These are phyloP conservation scores for Mycena chlorophos DNA, from an alignment of 768 basidiomycete genomes.

Conservation along the genomic window DNA sequence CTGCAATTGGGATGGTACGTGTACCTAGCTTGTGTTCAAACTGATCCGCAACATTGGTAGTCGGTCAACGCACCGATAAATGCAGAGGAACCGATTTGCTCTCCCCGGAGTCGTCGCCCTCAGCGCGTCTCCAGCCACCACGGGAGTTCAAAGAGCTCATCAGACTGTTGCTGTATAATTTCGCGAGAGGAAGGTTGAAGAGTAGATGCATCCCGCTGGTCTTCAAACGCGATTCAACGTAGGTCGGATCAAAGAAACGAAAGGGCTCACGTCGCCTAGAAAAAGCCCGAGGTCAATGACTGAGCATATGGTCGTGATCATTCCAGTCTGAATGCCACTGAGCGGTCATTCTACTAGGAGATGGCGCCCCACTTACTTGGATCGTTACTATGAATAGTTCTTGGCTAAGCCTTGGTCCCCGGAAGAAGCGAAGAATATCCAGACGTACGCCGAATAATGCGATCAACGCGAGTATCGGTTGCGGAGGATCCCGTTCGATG, in stretches of 20 bases:
- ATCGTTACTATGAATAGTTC: constrained; percentile 36
- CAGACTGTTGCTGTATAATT: constrained; percentile 40
- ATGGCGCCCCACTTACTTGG: constrained; percentile 22
- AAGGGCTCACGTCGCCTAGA: constrained; percentile 25
- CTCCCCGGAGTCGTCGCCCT: constrained; percentile 14
- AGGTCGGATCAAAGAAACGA: neutral
- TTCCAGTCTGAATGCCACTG: constrained; percentile 19
- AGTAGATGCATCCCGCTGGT: constrained; percentile 28
- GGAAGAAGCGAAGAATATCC: neutral
- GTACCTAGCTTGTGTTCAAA: neutral
- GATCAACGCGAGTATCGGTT: constrained; percentile 40
- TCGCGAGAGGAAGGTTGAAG: constrained; percentile 39
- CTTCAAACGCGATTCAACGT: neutral
- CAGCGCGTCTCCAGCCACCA: constrained; percentile 19
- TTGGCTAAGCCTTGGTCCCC: neutral
- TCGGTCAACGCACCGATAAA: constrained; percentile 11
- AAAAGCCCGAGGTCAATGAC: constrained; percentile 34
- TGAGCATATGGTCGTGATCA: constrained; percentile 34
- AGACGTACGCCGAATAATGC: constrained; percentile 34
- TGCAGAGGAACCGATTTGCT: constrained; percentile 11
- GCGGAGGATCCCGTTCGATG: constrained; percentile 37
- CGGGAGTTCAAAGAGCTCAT: constrained; percentile 41
- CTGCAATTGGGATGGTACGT: no score
- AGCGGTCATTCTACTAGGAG: neutral
- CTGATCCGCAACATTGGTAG: neutral